Base-by-base conservation (phyloP, 83 land plant species). In the Picea abies region DNA sequence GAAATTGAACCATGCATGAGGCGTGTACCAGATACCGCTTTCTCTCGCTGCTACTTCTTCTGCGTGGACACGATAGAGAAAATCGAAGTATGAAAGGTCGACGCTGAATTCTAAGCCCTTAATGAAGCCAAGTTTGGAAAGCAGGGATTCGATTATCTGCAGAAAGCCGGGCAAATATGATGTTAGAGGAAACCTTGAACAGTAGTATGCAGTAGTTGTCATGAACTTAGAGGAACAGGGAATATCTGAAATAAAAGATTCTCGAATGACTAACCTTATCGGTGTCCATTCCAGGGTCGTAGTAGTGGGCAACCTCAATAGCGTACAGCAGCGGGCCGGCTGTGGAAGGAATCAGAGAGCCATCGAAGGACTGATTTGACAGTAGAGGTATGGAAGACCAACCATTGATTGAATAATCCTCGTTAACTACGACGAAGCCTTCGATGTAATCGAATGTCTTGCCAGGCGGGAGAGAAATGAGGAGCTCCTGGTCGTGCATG, bases 1-100 rank as follows among this genome's bases (percentile, higher is more conserved):
- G 11, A 94, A 23, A 81, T 91, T 92, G 12, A 94, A 81, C 97
- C 97, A 94, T 2, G 95, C 93, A 84, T 94, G 97, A 11, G 97
- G 93, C n/a, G 88, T 80, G 32, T 89, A 85, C 97, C 97, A 94
- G 1, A 86, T 82, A n/a, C 97, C 97, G 69, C 62, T 87, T 32
- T 81, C 88, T 29, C 79, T 86, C 0, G 90, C 89, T 39, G 26
- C 84, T 66, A 81, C 61, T 87, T 94, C 97, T 11, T 63, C 86
- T 1, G 78, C 58, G 83, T 88, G 90, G 68, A 94, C 97, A 12
- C 97, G 86, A 19, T 86, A 37, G 14, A 94, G 79, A 76, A 94
- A 94, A 8, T 90, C 92, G 80, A 81, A 84, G 87, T 92, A 94
- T 37, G 84, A 58, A n/a, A 88, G 78, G 83, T 94, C 93, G 64